Percentiles rank a stretch among this genome's conserved stretches.
These are phyloP conservation scores for Scheffersomyces titani DNA, from an alignment of 1,139 yeast species.

Conservation along the genomic window DNA sequence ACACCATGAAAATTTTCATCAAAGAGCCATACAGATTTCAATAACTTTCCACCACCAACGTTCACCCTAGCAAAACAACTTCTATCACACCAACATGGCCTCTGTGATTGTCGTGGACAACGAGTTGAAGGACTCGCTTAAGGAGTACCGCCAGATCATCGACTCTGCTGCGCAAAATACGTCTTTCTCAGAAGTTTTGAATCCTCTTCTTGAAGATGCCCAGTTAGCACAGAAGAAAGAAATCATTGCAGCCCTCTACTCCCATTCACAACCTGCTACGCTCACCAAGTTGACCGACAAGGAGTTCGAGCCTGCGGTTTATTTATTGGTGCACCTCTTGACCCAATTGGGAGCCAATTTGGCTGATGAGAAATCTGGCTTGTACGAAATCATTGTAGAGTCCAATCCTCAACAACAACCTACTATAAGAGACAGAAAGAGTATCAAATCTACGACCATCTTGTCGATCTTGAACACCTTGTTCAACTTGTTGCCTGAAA, in stretches of 20 bases:
- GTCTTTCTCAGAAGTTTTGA: constrained; percentile 31
- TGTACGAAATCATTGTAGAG: constrained; percentile 33
- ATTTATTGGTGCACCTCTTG: constrained; percentile 41
- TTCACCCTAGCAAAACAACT: neutral
- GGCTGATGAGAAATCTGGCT: constrained; percentile 25
- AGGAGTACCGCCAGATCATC: constrained; percentile 42
- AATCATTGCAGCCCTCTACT: constrained; percentile 29
- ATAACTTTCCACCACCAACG: neutral
- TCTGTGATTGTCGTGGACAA: constrained; percentile 51
- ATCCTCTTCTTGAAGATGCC: constrained; percentile 22
- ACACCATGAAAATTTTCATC: neutral
- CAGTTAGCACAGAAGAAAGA: constrained; percentile 31
- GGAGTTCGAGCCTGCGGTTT: constrained; percentile 49
- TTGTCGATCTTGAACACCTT: constrained; percentile 45
- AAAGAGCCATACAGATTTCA: constrained; percentile 4
- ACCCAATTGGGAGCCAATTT: constrained; percentile 31
- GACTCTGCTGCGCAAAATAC: constrained; percentile 33
- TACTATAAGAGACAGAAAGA: constrained; percentile 48
- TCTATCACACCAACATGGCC: constrained; percentile 27
- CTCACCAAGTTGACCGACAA: constrained; percentile 42
- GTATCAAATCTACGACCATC: constrained; percentile 45
- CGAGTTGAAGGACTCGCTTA: constrained; percentile 44
- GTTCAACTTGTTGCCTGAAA: constrained; percentile 45
- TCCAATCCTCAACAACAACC: constrained; percentile 41
- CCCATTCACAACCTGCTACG: constrained; percentile 15